phyloP scores from a whole-genome alignment of 139 green algal species.

The Coelastrella sp. region DNA sequence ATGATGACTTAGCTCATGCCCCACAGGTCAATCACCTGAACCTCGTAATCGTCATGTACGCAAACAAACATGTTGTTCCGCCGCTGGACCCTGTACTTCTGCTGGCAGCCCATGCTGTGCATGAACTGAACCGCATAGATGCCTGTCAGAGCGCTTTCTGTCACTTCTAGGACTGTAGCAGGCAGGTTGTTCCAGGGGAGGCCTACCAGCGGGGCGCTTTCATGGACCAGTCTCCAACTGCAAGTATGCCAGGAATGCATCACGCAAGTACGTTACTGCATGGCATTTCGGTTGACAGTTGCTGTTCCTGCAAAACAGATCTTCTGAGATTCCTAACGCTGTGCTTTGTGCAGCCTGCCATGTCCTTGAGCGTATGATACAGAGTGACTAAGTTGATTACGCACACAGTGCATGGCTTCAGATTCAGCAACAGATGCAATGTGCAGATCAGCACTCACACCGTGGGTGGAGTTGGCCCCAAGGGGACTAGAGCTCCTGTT shows the following conservation, averaged over 20 bases:
- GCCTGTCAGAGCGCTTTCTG: background rate
- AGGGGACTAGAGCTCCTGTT: background rate
- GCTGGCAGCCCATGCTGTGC: background rate
- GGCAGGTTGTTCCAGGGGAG: conserved; percentile 20
- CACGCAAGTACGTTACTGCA: background rate
- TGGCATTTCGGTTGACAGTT: background rate
- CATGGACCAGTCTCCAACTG: conserved; percentile 39
- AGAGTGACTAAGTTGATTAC: background rate
- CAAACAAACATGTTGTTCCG: background rate
- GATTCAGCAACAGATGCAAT: background rate
- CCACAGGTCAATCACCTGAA: conserved; percentile 9
- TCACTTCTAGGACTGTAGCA: conserved; percentile 39
- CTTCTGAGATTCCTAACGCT: background rate
- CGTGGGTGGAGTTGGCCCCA: background rate
- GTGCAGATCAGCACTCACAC: background rate
- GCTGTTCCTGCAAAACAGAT: background rate
- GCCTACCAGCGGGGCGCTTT: conserved; percentile 10
- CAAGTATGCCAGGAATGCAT: background rate
- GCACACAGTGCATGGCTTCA: background rate
- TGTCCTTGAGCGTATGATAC: background rate
- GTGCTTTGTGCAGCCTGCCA: background rate
- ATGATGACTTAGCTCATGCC: background rate
- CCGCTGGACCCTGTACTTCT: background rate
- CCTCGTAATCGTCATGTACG: background rate
- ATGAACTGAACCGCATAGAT: conserved; percentile 24